Conservation (phyloP, 208 protist species). For the Trypanosoma mega region DNA sequence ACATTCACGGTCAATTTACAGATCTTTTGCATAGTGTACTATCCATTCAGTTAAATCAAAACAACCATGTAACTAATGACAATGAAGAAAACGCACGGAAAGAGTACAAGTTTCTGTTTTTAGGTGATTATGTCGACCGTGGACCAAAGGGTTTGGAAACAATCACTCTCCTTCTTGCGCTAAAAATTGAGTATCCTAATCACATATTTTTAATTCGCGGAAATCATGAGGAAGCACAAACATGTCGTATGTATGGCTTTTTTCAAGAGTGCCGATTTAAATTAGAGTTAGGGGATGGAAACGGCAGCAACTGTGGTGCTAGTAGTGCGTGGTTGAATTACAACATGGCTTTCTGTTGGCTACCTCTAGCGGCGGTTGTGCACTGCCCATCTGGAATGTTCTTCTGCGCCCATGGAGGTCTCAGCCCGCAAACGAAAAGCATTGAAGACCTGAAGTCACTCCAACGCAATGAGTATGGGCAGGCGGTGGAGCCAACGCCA, state of each 20-base stretch:
- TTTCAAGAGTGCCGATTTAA: slow-evolving; percentile 76
- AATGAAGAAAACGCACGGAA: slow-evolving; percentile 1
- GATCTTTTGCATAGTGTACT: slow-evolving; percentile 72
- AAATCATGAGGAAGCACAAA: slow-evolving; percentile 91
- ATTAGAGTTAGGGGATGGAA: slow-evolving; percentile 20
- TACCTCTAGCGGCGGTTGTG: slow-evolving; percentile 82
- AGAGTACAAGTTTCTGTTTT: slow-evolving; percentile 92
- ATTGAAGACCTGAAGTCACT: slow-evolving; percentile 49
- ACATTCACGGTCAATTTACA: slow-evolving; percentile 88
- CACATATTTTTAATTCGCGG: slow-evolving; percentile 87
- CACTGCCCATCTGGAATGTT: slow-evolving; percentile 59
- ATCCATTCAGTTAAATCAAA: slow-evolving; percentile 51
- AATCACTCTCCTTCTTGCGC: slow-evolving; percentile 74
- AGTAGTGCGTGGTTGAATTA: slow-evolving; percentile 65
- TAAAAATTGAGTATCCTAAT: slow-evolving; percentile 85
- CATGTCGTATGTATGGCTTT: slow-evolving; percentile 85
- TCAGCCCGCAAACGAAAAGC: slow-evolving; percentile 56
- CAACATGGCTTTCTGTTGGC: slow-evolving; percentile 82
- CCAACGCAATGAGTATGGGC: slow-evolving; percentile 64
- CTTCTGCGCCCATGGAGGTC: slow-evolving; percentile 87
- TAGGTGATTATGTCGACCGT: slow-evolving; percentile 98
- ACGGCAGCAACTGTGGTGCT: slow-evolving; percentile 2
- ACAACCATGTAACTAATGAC: slow-evolving; percentile 23
- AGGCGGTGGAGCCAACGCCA: neutral
- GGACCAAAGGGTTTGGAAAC: slow-evolving; percentile 84